These are phyloP conservation scores for Teratosphaeria pseudoeucalypti DNA, from an alignment of 2,329 filamentous ascomycete species.

Conservation along the genomic window DNA sequence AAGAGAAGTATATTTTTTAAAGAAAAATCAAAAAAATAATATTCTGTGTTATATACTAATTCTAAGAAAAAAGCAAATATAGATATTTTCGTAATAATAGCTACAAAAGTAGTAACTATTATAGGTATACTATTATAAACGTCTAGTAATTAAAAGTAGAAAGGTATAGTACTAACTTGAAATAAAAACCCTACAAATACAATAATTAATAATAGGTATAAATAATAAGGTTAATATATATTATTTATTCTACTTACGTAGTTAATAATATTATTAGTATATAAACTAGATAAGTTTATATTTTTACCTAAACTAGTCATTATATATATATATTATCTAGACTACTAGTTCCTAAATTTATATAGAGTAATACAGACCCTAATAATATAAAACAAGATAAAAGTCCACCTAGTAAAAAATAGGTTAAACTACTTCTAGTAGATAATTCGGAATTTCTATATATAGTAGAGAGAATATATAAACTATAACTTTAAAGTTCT, in stretches of 20 bases:
- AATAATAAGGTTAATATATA: conserved; percentile 22
- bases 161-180: conserved; percentile 20
- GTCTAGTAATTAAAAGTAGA: conserved; percentile 22
- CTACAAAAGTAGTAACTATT: conserved; percentile 21
- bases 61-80: too few relatives aligned
- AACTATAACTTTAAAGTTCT: conserved; percentile 1
- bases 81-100: too few relatives aligned
- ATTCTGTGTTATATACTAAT: too few relatives aligned
- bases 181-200: conserved; percentile 22
- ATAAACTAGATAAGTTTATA: conserved; percentile 7
- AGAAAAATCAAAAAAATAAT: too few relatives aligned
- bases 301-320: conserved; percentile 21
- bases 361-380: conserved; percentile 23
- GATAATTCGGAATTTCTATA: conserved; percentile 26
- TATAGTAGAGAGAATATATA: conserved; percentile 23
- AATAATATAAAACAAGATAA: conserved; percentile 28
- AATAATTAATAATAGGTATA: conserved; percentile 23
- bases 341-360: conserved; percentile 23
- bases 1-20: too few relatives aligned
- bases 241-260: conserved; percentile 7
- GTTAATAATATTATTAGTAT: conserved; percentile 2
- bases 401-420: conserved; percentile 27
- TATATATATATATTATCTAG: conserved; percentile 21
- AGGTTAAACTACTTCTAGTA: conserved; percentile 23
- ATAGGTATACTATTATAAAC: conserved; percentile 20